phyloP scores from a whole-genome alignment of 2,329 filamentous ascomycete species.

The Trichophaea hybrida region DNA sequence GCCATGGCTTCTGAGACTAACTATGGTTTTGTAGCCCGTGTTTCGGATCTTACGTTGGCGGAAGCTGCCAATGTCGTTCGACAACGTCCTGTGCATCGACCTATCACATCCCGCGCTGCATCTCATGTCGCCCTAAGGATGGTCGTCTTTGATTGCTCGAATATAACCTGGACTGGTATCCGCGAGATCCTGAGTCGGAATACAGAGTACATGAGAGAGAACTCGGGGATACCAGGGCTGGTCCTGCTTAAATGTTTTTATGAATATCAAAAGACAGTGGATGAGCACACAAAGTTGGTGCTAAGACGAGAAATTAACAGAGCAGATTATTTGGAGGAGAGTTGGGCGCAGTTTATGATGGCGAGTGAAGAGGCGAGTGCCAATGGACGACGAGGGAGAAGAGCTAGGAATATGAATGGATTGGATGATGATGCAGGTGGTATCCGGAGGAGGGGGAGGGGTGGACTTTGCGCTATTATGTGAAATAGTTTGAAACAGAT shows the following conservation, averaged over 20 bases:
- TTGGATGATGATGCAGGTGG: neutral
- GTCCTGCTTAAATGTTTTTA: slow-evolving; percentile 88
- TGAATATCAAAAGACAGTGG: slow-evolving; percentile 85
- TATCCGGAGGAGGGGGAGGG: neutral
- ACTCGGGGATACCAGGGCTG: slow-evolving; percentile 47
- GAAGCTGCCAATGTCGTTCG: slow-evolving; percentile 74
- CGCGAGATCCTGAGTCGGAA: slow-evolving; percentile 78
- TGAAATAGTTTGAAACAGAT: neutral
- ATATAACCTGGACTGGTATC: slow-evolving; percentile 84
- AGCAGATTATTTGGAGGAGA: slow-evolving; percentile 67
- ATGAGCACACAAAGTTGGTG: slow-evolving; percentile 82
- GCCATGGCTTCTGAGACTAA: neutral
- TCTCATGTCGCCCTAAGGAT: slow-evolving; percentile 52
- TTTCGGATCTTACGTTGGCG: slow-evolving; percentile 70
- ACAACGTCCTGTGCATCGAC: slow-evolving; percentile 29
- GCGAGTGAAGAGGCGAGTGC: slow-evolving; percentile 67
- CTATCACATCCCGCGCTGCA: slow-evolving; percentile 29
- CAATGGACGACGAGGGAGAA: slow-evolving; percentile 52
- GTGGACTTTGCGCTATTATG: neutral
- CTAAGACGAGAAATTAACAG: slow-evolving; percentile 47
- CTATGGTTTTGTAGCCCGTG: slow-evolving; percentile 37
- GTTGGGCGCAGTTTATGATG: slow-evolving; percentile 93
- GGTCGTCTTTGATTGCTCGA: slow-evolving; percentile 79
- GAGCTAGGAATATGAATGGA: slow-evolving; percentile 30
- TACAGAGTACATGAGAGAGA: slow-evolving; percentile 46